Base-by-base conservation (phyloP, 129 eudicot species). In the Mikania micrantha region DNA sequence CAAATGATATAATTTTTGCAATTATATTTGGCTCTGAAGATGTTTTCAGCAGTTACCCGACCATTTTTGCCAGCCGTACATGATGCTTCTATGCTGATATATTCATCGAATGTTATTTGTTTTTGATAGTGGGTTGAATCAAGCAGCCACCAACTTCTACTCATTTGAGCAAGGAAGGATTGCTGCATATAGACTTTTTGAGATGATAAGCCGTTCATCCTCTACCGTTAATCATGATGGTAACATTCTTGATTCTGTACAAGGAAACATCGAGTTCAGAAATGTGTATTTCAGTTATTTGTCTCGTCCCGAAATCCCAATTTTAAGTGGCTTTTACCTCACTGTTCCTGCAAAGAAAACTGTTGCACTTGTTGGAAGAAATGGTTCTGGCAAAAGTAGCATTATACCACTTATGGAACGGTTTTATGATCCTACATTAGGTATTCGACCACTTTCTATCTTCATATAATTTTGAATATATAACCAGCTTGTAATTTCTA, bases 321-420 rank as follows among this genome's bases (percentile, higher is more conserved):
- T 93, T 62, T 82, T 93, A 66, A 88, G 96, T 81, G 96, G 96
- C 49, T 93, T 93, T 81, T 93, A 88, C 82, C 92, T 93, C 42
- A 84, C 89, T 42, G 95, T 93, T 35, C 98, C 98, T 49, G 90
- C 98, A 44, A 88, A 88, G 86, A 92, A 92, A 73, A 77, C 96
- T 25, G 98, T 92, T 31, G 98, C 98, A 62, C 96, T 92, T 76
- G 98, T 92, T 71, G 98, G 98, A 60, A 85, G 98, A 82, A 92
- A 88, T 74, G 98, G 98, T 66, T 92, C 98, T 61, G 98, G 98
- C 24, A 92, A 92, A 82, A 92, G 98, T 80, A 92, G 96, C 69
- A 88, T 92, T 27, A 92, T 92, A 34, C 96, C 98, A 19, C 95
- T 92, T n/a, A 92, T 92, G 96, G 98, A 92, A 70, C 87, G 98